These are phyloP conservation scores for Serendipita sp. DNA, from an alignment of 768 basidiomycete genomes.

Conservation along the genomic window DNA sequence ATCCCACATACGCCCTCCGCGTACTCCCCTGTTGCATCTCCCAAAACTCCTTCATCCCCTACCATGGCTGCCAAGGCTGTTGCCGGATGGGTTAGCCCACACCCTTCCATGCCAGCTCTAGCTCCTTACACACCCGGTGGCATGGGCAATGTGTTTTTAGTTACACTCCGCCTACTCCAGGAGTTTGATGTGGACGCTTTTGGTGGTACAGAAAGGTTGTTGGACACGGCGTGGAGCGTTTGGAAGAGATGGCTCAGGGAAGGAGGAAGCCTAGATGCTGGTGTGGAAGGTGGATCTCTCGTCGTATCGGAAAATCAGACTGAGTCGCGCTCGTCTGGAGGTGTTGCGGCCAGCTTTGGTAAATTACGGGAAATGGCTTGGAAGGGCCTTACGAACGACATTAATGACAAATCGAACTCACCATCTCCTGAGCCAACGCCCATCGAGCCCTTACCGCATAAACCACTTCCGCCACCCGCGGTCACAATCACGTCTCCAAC, in stretches of 20 bases:
- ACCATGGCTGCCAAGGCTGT: neutral
- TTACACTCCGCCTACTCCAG: conserved; percentile 48
- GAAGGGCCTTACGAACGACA: conserved; percentile 3
- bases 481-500: neutral
- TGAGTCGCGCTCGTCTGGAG: neutral
- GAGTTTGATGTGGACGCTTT: conserved; percentile 45
- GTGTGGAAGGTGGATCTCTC: neutral
- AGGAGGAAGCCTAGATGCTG: neutral
- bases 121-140: conserved; percentile 17
- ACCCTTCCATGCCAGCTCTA: neutral
- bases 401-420: neutral
- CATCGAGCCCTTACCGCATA: neutral
- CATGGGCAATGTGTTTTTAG: conserved; percentile 45
- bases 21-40: conserved; percentile 1
- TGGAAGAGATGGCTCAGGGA: neutral
- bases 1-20: neutral
- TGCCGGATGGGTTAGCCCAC: neutral
- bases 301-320: neutral
- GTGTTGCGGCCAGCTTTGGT: neutral
- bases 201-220: conserved; percentile 52
- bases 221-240: conserved; percentile 35
- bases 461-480: neutral
- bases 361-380: neutral
- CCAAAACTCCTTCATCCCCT: neutral
- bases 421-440: neutral